Evolutionary conservation across 192 early-diverging fungal species (phyloP), one percentile per base, ranked within the genome.

Genomic region (Geranomyces variabilis): DNA sequence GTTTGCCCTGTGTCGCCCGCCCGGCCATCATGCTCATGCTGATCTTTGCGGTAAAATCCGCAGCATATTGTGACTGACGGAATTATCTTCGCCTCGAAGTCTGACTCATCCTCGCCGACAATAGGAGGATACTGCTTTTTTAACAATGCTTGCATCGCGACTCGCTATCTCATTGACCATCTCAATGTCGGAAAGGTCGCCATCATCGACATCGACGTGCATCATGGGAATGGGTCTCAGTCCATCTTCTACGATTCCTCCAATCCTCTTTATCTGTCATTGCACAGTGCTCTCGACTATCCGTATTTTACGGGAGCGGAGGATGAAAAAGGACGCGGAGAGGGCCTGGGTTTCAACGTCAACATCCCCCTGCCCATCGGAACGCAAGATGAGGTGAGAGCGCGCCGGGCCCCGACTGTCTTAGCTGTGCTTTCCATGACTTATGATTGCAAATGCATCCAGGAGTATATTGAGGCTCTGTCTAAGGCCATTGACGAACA

Each of bases 81-180:
- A 70, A 78, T 45, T 70, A 74, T 17, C 73, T 78, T 26, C n/a
- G 46, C 12, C 46, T 12, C n/a, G n/a, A n/a, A n/a, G n/a, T n/a
- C n/a, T n/a, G n/a, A n/a, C n/a, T n/a, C n/a, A n/a, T n/a, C n/a
- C n/a, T n/a, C n/a, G n/a, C n/a, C n/a, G n/a, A n/a, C n/a, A n/a
- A n/a, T n/a, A 67, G 88, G 87, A 77, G 95, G 95, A 15, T 97
- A 95, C 61, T 97, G 95, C 67, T 70, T 96, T 21, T 85, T 91
- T 57, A 97, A 97, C 76, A 95, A 93, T 71, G 89, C 93, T 0
- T 93, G 93, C 3, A 85, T 96, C 44, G 93, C 95, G 1, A 81
- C 90, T 0, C 79, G 82, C 14, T 87, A 90, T 51, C 71, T 93
- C 6, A 85, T 87, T 53, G 70, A 73, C 30, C 29, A 80, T 15